Base-by-base conservation (phyloP, 75 land plant species). In the Azolla pinnata region DNA sequence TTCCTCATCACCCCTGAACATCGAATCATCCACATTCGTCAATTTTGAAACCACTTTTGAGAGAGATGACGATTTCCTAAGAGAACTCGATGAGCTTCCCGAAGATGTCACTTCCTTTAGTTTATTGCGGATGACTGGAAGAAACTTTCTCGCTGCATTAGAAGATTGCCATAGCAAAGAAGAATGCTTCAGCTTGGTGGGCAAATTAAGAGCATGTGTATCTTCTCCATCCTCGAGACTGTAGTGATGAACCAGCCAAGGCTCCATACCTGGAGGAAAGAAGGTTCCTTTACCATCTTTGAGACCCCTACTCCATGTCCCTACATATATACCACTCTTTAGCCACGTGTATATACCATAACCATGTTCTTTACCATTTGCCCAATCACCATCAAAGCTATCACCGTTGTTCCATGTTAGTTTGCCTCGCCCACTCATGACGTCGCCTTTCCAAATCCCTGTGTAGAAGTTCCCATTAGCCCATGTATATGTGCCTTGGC, bases 351-450 rank as follows among this genome's bases (percentile, higher is more conserved):
- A 79, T 0, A 68, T 57, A 16, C 88, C 88, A 55, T 70, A 69
- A 17, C 88, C 82, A 46, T 69, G 78, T 30, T 77, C 82, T 18
- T 72, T 31, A 1, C 85, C 85, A 45, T 82, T 67, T 58, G 75
- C 44, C 85, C 88, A 85, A 54, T 65, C 59, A 12, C 88, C 88
- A 16, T 81, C 88, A 35, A 59, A 85, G 35, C 53, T 52, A 60
- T 81, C 77, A 31, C 88, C 88, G 46, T 67, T 63, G 21, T 54
- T 65, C 85, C 85, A 85, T 32, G 65, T 66, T 48, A 85, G 45
- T 7, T 59, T 44, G 7, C 88, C 88, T 21, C 65, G 62, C 17
- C 85, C 88, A 34, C 50, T 57, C 63, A 78, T 81, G 5, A 63
- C 54, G 16, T 82, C 85, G 26, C 42, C 57, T 35, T 52, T 68